Evolutionary conservation across 2,329 filamentous ascomycete genomes (phyloP), one percentile per base, ranked within the genome.

Genomic region (Hypoxylon sp.): DNA sequence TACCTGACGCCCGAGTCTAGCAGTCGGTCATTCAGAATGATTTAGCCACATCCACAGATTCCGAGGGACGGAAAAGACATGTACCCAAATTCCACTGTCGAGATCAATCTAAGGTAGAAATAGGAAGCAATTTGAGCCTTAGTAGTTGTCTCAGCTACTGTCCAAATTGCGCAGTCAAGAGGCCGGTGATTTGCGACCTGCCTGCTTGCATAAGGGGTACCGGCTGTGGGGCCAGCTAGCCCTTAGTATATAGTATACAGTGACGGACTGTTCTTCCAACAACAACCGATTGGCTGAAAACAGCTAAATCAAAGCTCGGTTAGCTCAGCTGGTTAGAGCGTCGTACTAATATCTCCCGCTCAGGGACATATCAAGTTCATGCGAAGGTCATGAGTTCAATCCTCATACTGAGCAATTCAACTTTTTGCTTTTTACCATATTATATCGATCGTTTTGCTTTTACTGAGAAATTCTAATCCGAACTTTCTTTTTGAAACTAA

Each of bases 281-380:
- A 57, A 25, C n/a, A 34, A 51, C 39, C 56, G 47, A 59, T 37
- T 37, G 37, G 56, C 56, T 39, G 47, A 27, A 46, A 52, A 52
- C 37, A 59, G 27, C 46, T 50, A 27, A 51, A 58, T 50, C 25
- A 11, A 39, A 19, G 54, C n/a, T 48, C 55, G 32, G 46, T 16
- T 48, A 61, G 50, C 50, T 41, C 50, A 41, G 34, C 25, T 53
- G 34, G 50, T 48, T 52, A 46, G 50, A 53, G 50, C 45, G 56
- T 53, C 41, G 57, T 61, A 59, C 39, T 59, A 55, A 45, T 55
- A 53, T 53, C 21, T 41, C 25, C 32, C 2, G 16, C 2, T 9
- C 16, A n/a, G 37, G 50, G 47, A 53, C 14, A 41, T 39, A 53
- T 53, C 16, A 12, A 16, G 50, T 53, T 29, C 16, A 53, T 53